phyloP scores from a whole-genome alignment of 1,284 basidiomycete species.

The Cerioporus squamosus region DNA sequence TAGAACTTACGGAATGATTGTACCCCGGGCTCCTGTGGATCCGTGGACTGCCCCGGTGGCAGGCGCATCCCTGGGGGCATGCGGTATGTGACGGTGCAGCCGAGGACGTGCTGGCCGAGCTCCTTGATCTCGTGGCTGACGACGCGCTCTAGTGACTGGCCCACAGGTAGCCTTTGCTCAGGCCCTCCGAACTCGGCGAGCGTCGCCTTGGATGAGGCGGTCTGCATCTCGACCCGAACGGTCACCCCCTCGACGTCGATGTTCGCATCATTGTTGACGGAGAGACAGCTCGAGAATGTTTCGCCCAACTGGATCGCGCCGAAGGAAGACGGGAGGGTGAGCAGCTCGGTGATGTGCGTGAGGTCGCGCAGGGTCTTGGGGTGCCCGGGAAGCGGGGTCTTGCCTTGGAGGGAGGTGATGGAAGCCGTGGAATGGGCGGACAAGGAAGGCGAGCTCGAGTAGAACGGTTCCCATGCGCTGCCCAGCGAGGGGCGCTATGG shows the following conservation, averaged over 20 bases:
- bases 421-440: slow-evolving; percentile 78
- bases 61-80: slow-evolving; percentile 58
- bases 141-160: slow-evolving; percentile 65
- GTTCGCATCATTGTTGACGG: slow-evolving; percentile 77
- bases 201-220: slow-evolving; percentile 62
- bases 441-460: slow-evolving; percentile 78
- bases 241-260: slow-evolving; percentile 61
- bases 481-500: slow-evolving; percentile 73
- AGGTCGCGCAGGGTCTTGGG: slow-evolving; percentile 83
- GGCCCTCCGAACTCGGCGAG: slow-evolving; percentile 67
- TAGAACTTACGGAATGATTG: slow-evolving; percentile 87
- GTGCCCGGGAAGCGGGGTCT: slow-evolving; percentile 65
- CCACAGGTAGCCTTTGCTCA: slow-evolving; percentile 47
- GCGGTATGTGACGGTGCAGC: slow-evolving; percentile 74
- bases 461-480: slow-evolving; percentile 81
- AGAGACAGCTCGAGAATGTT: slow-evolving; percentile 78
- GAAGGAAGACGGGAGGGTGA: slow-evolving; percentile 77
- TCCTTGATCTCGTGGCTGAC: slow-evolving; percentile 85
- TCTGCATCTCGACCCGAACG: slow-evolving; percentile 79
- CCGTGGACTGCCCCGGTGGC: slow-evolving; percentile 48
- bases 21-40: slow-evolving; percentile 57
- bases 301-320: slow-evolving; percentile 83
- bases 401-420: slow-evolving; percentile 77
- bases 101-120: slow-evolving; percentile 80
- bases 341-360: slow-evolving; percentile 69